These are phyloP conservation scores for Dryas alaskensis DNA, from an alignment of 306 rosid genomes.

Conservation along the genomic window DNA sequence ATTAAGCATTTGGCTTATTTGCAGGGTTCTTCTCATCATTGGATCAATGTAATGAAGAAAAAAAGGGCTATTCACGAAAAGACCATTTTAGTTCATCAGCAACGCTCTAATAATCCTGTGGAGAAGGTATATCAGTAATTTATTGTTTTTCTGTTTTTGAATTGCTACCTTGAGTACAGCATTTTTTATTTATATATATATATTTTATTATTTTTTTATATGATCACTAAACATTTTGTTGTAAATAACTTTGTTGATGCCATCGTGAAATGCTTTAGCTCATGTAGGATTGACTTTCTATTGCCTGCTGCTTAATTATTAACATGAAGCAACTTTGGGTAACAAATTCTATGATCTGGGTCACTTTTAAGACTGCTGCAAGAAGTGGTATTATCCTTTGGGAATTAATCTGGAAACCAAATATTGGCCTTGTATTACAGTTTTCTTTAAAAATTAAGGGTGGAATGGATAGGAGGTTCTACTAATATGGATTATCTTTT, in stretches of 20 bases:
- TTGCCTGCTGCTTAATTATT: not conserved
- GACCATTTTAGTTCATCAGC: slow-evolving; percentile 63
- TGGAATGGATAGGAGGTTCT: not conserved
- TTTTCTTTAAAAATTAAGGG: not conserved
- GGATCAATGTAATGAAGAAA: slow-evolving; percentile 92
- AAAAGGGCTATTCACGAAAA: slow-evolving; percentile 85
- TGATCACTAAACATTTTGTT: not conserved
- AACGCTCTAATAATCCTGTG: slow-evolving; percentile 39
- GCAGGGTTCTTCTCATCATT: slow-evolving; percentile 71
- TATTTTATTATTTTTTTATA: not conserved
- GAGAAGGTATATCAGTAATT: slow-evolving; percentile 43
- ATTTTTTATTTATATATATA: not conserved
- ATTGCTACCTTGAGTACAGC: not conserved
- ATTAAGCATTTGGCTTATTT: slow-evolving; percentile 21
- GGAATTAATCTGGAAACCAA: not conserved
- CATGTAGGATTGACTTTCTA: not conserved
- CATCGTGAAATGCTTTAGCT: not conserved
- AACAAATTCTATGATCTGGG: not conserved
- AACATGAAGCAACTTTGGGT: not conserved
- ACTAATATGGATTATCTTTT: not conserved
- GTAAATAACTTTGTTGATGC: not conserved
- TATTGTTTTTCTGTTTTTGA: not conserved
- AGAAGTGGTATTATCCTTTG: not conserved
- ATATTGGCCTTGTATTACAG: not conserved
- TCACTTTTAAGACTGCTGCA: not conserved